Evolutionary conservation across 768 basidiomycete genomes (phyloP), one percentile per base, ranked within the genome.

Genomic region (Kwoniella mangroviensis): DNA sequence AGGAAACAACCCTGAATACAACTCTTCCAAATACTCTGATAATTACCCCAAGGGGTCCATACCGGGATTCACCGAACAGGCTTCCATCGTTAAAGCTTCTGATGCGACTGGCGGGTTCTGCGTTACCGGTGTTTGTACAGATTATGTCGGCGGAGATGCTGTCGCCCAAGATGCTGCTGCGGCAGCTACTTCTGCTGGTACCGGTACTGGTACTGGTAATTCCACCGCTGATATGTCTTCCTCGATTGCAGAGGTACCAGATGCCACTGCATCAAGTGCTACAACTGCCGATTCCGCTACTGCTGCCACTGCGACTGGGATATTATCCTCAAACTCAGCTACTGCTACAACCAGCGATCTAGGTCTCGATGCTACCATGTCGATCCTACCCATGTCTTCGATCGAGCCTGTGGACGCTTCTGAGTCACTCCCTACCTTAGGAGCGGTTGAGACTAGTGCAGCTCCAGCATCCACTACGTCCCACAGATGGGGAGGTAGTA

Each of bases 1-100:
- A 22, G 74, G 73, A 1, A 70, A 73, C 54, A 77, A 77, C 56
- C 63, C 61, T 24, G 66, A 72, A 53, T 74, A 43, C 71, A 74
- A 74, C 61, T 74, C 75, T n/a, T 77, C 75, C 26, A 45, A 43
- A 26, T 11, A 58, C 1, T 41, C 63, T 13, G n/a, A 55, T 3
- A 62, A 57, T 34, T 66, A 73, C 22, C 68, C 72, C 43, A 70
- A 72, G 57, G 4, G 40, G 6, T 17, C 65, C 3, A 45, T 40
- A 11, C 45, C 53, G n/a, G 58, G 42, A 17, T 74, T 69, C 40
- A 53, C 41, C 57, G 75, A 77, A 52, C 40, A 61, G 21, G 65
- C 73, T 22, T 21, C 53, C 0, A 45, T 77, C 53, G 66, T 77
- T 9, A 64, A 70, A 17, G 55, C 63, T 13, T 58, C 73, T n/a